Conservation (phyloP, 148 eudicot genomes). For the Beta vulgaris region DNA sequence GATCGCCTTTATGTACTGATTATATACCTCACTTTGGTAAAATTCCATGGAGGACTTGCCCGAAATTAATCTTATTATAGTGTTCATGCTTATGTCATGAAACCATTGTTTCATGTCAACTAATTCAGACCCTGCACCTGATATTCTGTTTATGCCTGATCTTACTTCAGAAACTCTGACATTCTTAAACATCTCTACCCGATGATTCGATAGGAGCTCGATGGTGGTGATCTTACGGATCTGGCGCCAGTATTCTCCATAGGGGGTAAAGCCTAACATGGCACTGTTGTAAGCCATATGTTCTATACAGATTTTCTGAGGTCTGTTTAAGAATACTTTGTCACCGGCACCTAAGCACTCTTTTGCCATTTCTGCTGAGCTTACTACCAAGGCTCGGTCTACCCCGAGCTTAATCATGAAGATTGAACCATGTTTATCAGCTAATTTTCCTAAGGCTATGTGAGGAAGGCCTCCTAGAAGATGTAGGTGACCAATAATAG, state of each 20-base stretch:
- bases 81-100: slow-evolving; percentile 34
- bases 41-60: slow-evolving; percentile 35
- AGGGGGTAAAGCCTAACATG: slow-evolving; percentile 31
- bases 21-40: slow-evolving; percentile 19
- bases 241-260: slow-evolving; percentile 49
- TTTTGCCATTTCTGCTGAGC: slow-evolving; percentile 26
- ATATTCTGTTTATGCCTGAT: slow-evolving; percentile 16
- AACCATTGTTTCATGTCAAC: slow-evolving; percentile 49
- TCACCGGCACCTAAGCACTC: slow-evolving; percentile 46
- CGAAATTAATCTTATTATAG: slow-evolving; percentile 30
- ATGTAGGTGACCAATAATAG: slow-evolving; percentile 20
- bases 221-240: slow-evolving; percentile 30
- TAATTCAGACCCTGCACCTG: not conserved
- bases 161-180: slow-evolving; percentile 28
- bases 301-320: slow-evolving; percentile 22
- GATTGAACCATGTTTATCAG: slow-evolving; percentile 32
- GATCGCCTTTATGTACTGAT: slow-evolving; percentile 5
- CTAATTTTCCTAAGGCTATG: slow-evolving; percentile 23
- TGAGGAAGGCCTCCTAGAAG: slow-evolving; percentile 21
- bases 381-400: not conserved
- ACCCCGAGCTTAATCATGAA: slow-evolving; percentile 13
- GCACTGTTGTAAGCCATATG: slow-evolving; percentile 40
- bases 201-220: slow-evolving; percentile 32
- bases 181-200: slow-evolving; percentile 27
- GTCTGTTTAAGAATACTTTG: slow-evolving; percentile 34